Evolutionary conservation across 371 early-diverging fungal species (phyloP).

Genomic region (Entomophthora muscae): DNA sequence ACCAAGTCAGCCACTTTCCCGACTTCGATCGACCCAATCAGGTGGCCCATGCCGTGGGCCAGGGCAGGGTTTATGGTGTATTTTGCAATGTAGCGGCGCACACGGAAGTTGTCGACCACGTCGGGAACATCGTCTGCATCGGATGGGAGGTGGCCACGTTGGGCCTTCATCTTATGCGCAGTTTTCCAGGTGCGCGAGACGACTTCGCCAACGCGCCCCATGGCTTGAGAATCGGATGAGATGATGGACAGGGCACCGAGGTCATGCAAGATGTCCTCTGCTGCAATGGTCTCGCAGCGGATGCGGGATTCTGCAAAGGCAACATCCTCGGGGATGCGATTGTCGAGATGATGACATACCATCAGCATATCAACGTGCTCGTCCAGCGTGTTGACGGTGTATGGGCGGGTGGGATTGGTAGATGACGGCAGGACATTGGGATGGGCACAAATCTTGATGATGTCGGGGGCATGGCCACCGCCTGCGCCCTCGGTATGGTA

Average conservation of each 20-base stretch:
- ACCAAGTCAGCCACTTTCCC: constrained; percentile 86
- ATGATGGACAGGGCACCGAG: constrained; percentile 83
- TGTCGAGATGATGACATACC: constrained; percentile 92
- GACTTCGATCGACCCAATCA: constrained; percentile 81
- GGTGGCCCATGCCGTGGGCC: constrained; percentile 69
- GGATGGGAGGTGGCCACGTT: constrained; percentile 40
- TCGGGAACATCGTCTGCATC: constrained; percentile 19
- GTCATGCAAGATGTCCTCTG: constrained; percentile 84
- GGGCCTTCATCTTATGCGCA: constrained; percentile 77
- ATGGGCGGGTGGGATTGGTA: constrained; percentile 87
- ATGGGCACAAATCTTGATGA: constrained; percentile 64
- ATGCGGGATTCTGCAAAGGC: constrained; percentile 91
- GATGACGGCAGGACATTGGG: constrained; percentile 75
- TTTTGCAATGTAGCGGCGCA: constrained; percentile 77
- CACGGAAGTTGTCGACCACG: constrained; percentile 53
- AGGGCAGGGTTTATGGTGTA: constrained; percentile 92
- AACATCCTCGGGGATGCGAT: constrained; percentile 82
- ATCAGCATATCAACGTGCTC: constrained; percentile 95
- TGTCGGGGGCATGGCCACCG: constrained; percentile 89
- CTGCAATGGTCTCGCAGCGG: constrained; percentile 86
- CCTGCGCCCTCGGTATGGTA: constrained; percentile 94
- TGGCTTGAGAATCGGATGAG: constrained; percentile 79
- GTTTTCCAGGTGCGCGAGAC: constrained; percentile 82
- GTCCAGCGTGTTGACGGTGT: constrained; percentile 79
- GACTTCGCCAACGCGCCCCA: constrained; percentile 90